Conservation (phyloP, 2,329 filamentous ascomycete species). For the Magnaporthiopsis incrustans region DNA sequence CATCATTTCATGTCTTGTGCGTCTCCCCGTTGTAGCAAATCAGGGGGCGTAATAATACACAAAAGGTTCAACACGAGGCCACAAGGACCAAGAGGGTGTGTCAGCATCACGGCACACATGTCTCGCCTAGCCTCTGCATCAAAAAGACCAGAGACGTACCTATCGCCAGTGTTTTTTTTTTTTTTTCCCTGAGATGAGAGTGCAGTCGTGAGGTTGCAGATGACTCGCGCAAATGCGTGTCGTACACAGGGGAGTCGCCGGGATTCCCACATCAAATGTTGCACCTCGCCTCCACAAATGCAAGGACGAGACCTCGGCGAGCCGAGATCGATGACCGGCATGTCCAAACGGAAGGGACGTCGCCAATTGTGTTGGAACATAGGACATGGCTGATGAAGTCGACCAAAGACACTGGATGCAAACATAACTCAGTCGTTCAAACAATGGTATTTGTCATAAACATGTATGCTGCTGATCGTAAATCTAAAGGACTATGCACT, state of each 20-base stretch:
- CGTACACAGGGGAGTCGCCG: not conserved
- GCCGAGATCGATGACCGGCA: not conserved
- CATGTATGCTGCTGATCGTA: not conserved
- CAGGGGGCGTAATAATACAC: no score
- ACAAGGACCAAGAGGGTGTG: no score
- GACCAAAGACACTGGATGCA: not conserved
- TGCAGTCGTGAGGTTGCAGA: not conserved
- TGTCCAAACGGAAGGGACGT: not conserved
- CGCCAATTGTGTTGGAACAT: no score
- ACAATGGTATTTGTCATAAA: not conserved
- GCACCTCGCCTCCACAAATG: not conserved
- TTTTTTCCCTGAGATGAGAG: not conserved
- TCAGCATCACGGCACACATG: not conserved
- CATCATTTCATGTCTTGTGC: no score
- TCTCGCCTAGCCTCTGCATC: not conserved
- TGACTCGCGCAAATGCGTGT: not conserved
- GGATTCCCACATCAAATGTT: not conserved
- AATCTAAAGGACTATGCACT: slow-evolving; percentile 12
- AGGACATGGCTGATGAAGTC: not conserved
- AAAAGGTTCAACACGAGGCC: no score
- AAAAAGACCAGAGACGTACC: not conserved
- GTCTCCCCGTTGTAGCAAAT: no score
- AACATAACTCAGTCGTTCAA: not conserved
- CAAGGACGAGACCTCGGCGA: not conserved
- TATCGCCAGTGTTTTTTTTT: not conserved